A percentile compares a stretch with the other conserved stretches of the same genome.
phyloP scores from a whole-genome alignment of 2,329 filamentous ascomycete species.

The Curvularia hawaiiensis region DNA sequence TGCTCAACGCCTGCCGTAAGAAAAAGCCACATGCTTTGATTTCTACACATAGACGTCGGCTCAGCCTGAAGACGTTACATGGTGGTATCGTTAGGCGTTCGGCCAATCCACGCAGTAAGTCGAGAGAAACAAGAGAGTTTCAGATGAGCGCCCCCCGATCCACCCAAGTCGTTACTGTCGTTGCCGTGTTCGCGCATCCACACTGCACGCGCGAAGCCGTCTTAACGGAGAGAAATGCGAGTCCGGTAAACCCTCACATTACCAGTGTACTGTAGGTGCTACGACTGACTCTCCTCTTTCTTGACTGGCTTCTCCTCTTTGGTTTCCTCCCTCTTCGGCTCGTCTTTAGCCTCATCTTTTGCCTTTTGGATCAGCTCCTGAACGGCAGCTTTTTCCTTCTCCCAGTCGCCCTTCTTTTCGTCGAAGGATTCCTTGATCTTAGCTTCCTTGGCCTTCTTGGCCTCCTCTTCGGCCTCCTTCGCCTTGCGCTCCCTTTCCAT shows the following conservation, averaged over 20 bases:
- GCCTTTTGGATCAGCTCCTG: slow-evolving; percentile 69
- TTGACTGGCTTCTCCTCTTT: slow-evolving; percentile 33
- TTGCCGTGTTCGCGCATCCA: slow-evolving; percentile 13
- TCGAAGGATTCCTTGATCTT: slow-evolving; percentile 83
- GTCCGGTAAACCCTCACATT: slow-evolving; percentile 3
- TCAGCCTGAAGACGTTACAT: slow-evolving; percentile 11
- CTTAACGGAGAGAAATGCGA: not conserved
- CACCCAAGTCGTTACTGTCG: slow-evolving; percentile 24
- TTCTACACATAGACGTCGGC: slow-evolving; percentile 21
- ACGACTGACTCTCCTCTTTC: slow-evolving; percentile 13
- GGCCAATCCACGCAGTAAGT: slow-evolving; percentile 7
- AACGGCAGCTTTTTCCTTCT: slow-evolving; percentile 84
- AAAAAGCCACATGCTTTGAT: slow-evolving; percentile 12
- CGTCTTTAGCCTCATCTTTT: slow-evolving; percentile 44
- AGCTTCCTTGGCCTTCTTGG: slow-evolving; percentile 72
- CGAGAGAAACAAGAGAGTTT: slow-evolving; percentile 6
- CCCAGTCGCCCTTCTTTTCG: slow-evolving; percentile 79
- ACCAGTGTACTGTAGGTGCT: slow-evolving; percentile 2
- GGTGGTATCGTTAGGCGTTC: not conserved
- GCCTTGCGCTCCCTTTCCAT: slow-evolving; percentile 88
- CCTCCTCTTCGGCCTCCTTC: slow-evolving; percentile 79
- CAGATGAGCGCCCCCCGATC: slow-evolving; percentile 8
- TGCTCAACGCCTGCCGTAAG: slow-evolving; percentile 26
- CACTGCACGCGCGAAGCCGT: slow-evolving; percentile 1
- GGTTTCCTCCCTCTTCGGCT: slow-evolving; percentile 26